phyloP scores from a whole-genome alignment of 2,329 filamentous ascomycete genomes.

The Trichocomaceae sp. region DNA sequence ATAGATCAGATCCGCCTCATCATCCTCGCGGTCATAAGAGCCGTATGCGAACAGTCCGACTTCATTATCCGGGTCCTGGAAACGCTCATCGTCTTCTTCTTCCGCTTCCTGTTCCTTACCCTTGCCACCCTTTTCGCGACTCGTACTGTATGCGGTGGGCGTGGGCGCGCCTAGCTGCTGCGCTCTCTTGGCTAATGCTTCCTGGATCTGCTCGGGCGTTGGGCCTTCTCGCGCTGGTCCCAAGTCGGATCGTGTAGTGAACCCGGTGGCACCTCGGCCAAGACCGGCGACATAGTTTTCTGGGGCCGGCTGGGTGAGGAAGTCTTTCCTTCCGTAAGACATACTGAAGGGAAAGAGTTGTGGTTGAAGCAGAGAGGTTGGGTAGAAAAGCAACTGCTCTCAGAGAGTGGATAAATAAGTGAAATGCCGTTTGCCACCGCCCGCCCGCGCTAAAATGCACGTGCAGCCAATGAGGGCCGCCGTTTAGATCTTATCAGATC shows the following conservation, averaged over 20 bases:
- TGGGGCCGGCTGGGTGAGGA: slow-evolving; percentile 76
- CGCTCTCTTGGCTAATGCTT: slow-evolving; percentile 88
- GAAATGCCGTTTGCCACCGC: slow-evolving; percentile 5
- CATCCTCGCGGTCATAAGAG: slow-evolving; percentile 94
- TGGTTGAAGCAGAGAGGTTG: neutral
- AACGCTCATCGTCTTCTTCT: slow-evolving; percentile 71
- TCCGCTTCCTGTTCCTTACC: slow-evolving; percentile 64
- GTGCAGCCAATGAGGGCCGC: neutral
- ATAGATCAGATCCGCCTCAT: slow-evolving; percentile 95
- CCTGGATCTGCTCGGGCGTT: slow-evolving; percentile 96
- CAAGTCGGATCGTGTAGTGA: slow-evolving; percentile 93
- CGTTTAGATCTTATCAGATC: slow-evolving; percentile 8
- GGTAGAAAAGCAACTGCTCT: neutral
- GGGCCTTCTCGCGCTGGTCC: slow-evolving; percentile 92
- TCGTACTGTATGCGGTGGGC: slow-evolving; percentile 66
- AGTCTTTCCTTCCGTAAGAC: slow-evolving; percentile 66
- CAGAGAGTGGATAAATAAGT: neutral
- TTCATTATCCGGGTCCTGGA: slow-evolving; percentile 95
- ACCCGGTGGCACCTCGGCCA: slow-evolving; percentile 93
- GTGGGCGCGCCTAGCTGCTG: slow-evolving; percentile 69
- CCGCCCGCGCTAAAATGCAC: neutral
- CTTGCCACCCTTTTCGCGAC: slow-evolving; percentile 57
- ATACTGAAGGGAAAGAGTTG: slow-evolving; percentile 34
- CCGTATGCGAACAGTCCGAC: slow-evolving; percentile 91
- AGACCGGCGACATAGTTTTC: slow-evolving; percentile 93